Base-by-base conservation (phyloP, 2,329 filamentous ascomycete genomes). In the Coniosporium tulheliwenetii region DNA sequence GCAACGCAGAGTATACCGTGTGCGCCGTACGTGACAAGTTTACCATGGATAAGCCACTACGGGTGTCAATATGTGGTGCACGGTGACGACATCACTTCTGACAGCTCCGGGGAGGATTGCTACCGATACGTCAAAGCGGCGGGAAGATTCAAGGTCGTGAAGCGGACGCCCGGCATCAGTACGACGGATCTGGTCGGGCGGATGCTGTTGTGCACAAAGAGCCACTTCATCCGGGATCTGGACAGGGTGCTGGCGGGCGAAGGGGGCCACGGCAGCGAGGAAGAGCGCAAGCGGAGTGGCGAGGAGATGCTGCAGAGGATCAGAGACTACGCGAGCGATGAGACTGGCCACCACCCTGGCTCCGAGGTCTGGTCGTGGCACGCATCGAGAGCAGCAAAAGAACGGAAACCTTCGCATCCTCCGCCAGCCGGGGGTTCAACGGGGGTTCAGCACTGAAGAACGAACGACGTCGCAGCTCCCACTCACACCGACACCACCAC, bases 101-200 rank as follows among this genome's bases (percentile, higher is more conserved):
- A 98, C 62, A 84, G 82, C 57, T 78, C 79, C 49, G 91, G 91
- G 35, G 81, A 94, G 59, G 91, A 98, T 65, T 96, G 89, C 66
- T 98, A 98, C 65, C 83, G 91, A 45, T 96, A 89, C 55, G 91
- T 98, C 54, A 98, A 98, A 65, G 80, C 83, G 34, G 91, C 89
- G 1, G 81, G 81, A 10, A 76, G 91, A 36, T 98, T 98, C 74
- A 87, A 93, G 64, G 85, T 98, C 13, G 91, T 98, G 37, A 94
- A 93, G 66, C 76, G 91, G 47, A 96, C 91, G 2, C 91, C 91
- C 0, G 87, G 85, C 44, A 98, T 98, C 54, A 94, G 85, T 8
- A 98, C 91, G 2, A 98, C 91, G 3, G 91, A 98, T 57, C 73
- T 98, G n/a, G 91, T 98, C 19, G 91, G 91, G 14, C 80, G 91